Base-by-base conservation (phyloP, 331 rosid genomes). In the Quercus phellos region DNA sequence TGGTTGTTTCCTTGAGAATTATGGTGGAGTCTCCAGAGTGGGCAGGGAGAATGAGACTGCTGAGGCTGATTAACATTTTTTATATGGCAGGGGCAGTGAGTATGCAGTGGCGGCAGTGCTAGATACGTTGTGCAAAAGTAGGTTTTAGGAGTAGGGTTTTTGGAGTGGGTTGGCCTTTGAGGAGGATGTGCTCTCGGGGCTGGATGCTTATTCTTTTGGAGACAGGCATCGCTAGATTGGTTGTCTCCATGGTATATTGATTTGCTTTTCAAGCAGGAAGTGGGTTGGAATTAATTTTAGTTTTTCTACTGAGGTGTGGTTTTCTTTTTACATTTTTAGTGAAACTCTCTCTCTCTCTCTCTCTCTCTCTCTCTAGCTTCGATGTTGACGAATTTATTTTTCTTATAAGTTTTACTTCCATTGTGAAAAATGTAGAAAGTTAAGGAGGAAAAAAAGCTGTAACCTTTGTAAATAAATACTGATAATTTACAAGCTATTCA, bases 201-300 rank as follows among this genome's bases (percentile, higher is more conserved):
- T 83, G 82, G 81, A 83, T 82, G 86, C 85, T 77, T 78, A 94
- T 89, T 94, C 99, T 94, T 94, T 92, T 38, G 92, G 97, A 88
- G 98, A 85, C 93, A 73, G 76, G 87, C 84, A 73, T 78, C 78
- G 14, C 73, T 74, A 70, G 75, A 82, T 80, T 79, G 82, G 82
- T 79, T 61, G 92, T 78, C 89, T 87, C 90, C 90, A 68, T 82
- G 89, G 89, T 87, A 88, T 87, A 90, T 84, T 89, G 79, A 89
- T 89, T 87, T 88, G 85, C 80, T 91, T 77, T 82, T 78, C 75
- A 67, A 77, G 70, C 83, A 60, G 85, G 80, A 78, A 73, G 59
- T 73, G 80, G 77, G 85, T 82, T 68, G 87, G 89, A 64, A 81
- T 82, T 87, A 82, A 71, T 82, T 78, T 79, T 84, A 83, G 80